These are phyloP conservation scores for Candida sanyaensis DNA, from an alignment of 1,139 yeast species.

Conservation along the genomic window DNA sequence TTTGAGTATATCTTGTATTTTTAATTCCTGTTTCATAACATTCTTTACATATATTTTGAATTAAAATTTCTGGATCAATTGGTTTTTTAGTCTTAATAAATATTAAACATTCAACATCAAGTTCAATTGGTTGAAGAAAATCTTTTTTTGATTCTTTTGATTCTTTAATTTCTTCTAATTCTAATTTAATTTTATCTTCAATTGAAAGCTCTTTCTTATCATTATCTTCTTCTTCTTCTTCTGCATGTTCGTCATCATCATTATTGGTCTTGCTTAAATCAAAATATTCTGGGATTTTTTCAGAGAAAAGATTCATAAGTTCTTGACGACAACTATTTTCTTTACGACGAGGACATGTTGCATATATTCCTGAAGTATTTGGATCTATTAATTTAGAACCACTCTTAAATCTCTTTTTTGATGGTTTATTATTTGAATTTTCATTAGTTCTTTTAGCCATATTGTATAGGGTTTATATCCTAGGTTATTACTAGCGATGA, in stretches of 20 bases:
- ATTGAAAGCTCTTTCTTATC: constrained; percentile 49
- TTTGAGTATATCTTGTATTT: constrained; percentile 72
- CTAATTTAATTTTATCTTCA: constrained; percentile 75
- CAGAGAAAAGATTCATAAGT: constrained; percentile 57
- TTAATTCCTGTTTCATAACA: constrained; percentile 51
- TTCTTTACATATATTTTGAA: constrained; percentile 62
- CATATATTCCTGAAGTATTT: constrained; percentile 79
- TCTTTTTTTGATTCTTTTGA: constrained; percentile 42
- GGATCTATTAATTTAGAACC: constrained; percentile 65
- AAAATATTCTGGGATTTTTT: constrained; percentile 57
- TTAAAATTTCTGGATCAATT: constrained; percentile 73
- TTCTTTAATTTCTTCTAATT: constrained; percentile 59
- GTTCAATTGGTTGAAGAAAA: constrained; percentile 61
- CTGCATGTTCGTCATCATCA: constrained; percentile 26
- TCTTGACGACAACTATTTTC: constrained; percentile 79
- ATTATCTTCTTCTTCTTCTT: constrained; percentile 25
- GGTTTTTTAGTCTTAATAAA: constrained; percentile 82
- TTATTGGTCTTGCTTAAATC: constrained; percentile 31
- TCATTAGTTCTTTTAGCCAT: constrained; percentile 29
- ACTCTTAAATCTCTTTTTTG: constrained; percentile 44
- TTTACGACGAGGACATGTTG: constrained; percentile 78
- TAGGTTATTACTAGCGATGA: not conserved
- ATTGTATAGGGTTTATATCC: not conserved
- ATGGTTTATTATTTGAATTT: constrained; percentile 14
- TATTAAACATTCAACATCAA: constrained; percentile 82